These are phyloP conservation scores for Suillus ampliporus DNA, from an alignment of 768 basidiomycete species.

Conservation along the genomic window DNA sequence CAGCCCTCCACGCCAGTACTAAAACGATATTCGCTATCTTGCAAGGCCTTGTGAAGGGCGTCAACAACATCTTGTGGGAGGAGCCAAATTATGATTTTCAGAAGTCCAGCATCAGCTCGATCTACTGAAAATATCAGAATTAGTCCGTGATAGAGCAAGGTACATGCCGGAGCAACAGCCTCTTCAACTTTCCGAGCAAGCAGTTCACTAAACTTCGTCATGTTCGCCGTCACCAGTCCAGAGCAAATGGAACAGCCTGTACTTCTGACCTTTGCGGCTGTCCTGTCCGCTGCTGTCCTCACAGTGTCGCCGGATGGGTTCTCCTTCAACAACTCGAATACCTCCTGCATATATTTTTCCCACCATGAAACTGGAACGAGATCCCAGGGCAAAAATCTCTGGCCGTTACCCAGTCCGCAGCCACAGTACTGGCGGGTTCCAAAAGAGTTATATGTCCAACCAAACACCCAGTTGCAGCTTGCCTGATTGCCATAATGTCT, in stretches of 20 bases:
- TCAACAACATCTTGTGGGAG: no score
- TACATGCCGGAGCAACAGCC: constrained; percentile 15
- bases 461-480: constrained; percentile 16
- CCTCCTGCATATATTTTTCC: constrained; percentile 25
- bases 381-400: neutral
- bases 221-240: constrained; percentile 10
- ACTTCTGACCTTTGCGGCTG: constrained; percentile 1
- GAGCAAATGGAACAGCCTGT: constrained; percentile 6
- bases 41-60: no score
- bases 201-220: constrained; percentile 20
- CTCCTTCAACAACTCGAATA: constrained; percentile 19
- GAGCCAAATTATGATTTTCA: no score
- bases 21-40: no score
- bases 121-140: constrained; percentile 7
- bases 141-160: neutral
- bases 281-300: neutral
- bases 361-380: constrained; percentile 19
- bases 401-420: neutral
- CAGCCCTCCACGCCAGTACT: no score
- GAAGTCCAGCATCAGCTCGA: constrained; percentile 17
- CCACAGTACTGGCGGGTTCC: neutral
- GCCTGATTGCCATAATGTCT: constrained; percentile 8
- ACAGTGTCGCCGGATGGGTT: constrained; percentile 20
- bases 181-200: constrained; percentile 20
- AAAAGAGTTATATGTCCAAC: neutral